Evolutionary conservation across 805 yeast genomes (phyloP), one percentile per base, ranked within the genome.

Genomic region (Sugiyamaella smithiae): DNA sequence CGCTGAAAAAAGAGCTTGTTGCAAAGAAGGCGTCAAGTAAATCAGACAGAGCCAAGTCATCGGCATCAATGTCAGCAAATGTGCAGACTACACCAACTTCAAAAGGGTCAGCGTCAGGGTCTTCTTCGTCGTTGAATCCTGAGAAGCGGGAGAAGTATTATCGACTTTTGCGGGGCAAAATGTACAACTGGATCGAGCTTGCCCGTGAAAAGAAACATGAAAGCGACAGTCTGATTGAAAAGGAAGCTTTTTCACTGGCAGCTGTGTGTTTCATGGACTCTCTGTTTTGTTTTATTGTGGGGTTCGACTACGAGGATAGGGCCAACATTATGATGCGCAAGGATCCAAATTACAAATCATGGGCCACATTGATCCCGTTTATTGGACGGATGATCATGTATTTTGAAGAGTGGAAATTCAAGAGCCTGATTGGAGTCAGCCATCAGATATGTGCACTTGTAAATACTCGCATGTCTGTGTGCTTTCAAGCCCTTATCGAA

Each of bases 131-230:
- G 12, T 25, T 31, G 40, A 32, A 43, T 32, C 16, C 35, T 19
- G 51, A 48, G 19, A 50, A 55, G 49, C 56, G 61, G 14, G 60
- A 57, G 35, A 40, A 57, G 23, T 48, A 52, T 38, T 58, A 57
- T 44, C 51, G 54, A 20, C 52, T 48, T n/a, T 54, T 60, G 33
- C 54, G 59, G 43, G 46, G 54, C 16, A 53, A 61, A 46, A 62
- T 66, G 61, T 58, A 57, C 40, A 52, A 58, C 9, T 74, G 77
- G 77, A 54, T 65, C 17, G 60, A 60, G 16, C 51, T 60, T 12
- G 74, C 75, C 1, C 60, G 70, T 5, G 53, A 56, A 5, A 63
- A 68, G 49, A 72, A 73, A 52, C 74, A 70, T 57, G 67, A 65
- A 35, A 62, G 72, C 11, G 76, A 73, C 51, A 49, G 60, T 1